These are phyloP conservation scores for Fusarium sp. DNA, from an alignment of 2,329 filamentous ascomycete genomes.

Conservation along the genomic window DNA sequence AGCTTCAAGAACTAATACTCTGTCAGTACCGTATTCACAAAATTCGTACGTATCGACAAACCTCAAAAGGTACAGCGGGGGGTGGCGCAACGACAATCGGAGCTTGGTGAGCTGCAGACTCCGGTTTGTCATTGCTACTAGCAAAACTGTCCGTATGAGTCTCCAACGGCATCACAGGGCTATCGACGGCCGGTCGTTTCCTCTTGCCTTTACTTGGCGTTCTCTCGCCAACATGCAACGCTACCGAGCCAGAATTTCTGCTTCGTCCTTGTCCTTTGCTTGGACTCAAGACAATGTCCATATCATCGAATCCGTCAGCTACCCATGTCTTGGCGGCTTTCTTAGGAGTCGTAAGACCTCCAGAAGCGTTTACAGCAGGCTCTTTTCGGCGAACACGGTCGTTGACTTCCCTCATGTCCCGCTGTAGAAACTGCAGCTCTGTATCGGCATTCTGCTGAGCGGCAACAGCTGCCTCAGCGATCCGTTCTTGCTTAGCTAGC, in stretches of 20 bases:
- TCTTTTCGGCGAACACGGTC: slow-evolving; percentile 63
- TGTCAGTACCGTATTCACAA: slow-evolving; percentile 39
- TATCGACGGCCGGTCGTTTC: slow-evolving; percentile 74
- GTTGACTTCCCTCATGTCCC: slow-evolving; percentile 73
- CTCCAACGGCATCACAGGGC: slow-evolving; percentile 72
- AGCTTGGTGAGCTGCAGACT: slow-evolving; percentile 31
- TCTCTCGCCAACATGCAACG: slow-evolving; percentile 60
- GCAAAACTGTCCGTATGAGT: slow-evolving; percentile 58
- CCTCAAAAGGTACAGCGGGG: slow-evolving; percentile 58
- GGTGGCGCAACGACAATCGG: slow-evolving; percentile 42
- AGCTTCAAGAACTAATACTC: slow-evolving; percentile 67
- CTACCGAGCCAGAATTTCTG: slow-evolving; percentile 57
- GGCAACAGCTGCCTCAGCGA: slow-evolving; percentile 72
- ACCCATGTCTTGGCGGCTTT: slow-evolving; percentile 68
- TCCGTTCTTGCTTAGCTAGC: slow-evolving; percentile 70
- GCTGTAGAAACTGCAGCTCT: slow-evolving; percentile 77
- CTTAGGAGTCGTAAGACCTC: slow-evolving; percentile 66
- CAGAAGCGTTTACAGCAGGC: slow-evolving; percentile 39
- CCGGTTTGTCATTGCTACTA: slow-evolving; percentile 49
- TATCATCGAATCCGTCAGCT: slow-evolving; percentile 82
- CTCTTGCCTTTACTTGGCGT: slow-evolving; percentile 77
- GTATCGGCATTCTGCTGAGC: slow-evolving; percentile 74
- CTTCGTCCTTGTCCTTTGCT: slow-evolving; percentile 60
- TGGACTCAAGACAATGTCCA: slow-evolving; percentile 66
- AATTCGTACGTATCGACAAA: slow-evolving; percentile 45